Base-by-base conservation (phyloP, 176 grass and related monocot species). In the Ensete glaucum region DNA sequence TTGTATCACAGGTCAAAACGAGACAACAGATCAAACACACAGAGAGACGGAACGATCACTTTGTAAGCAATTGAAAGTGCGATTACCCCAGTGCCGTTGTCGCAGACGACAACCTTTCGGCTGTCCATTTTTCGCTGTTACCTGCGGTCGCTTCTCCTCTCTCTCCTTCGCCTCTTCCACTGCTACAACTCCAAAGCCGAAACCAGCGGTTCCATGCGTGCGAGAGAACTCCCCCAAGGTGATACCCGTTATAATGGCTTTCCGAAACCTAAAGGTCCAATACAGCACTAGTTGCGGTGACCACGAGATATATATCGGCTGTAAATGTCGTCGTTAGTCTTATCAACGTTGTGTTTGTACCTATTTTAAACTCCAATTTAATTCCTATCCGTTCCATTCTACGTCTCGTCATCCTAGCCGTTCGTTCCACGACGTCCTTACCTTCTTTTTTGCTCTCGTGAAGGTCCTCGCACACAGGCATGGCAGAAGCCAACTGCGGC, bases 1-100 rank as follows among this genome's bases (percentile, higher is more conserved):
- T 69, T 50, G 3, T 1, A 49, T 17, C 5, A 9, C 2, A 29
- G 52, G 64, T 17, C 56, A 82, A 34, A 76, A 71, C 12, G 22
- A 54, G 10, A 72, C 55, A 15, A n/a, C 9, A 1, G n/a, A 72
- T 67, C 58, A 58, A 79, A 83, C 72, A 69, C 63, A 22, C 52
- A 62, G 23, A 1, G 50, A 64, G 14, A 57, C 11, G 26, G 65
- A 73, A 53, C 53, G 3, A 58, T 13, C 14, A 2, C 14, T 24
- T 14, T 27, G 34, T 27, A 50, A 67, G 1, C 15, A 22, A 55
- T 16, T 0, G 29, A 23, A 56, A 63, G 9, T 27, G 20, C 22
- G 9, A 57, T 78, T 96, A 96, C 92, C 77, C 92, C 88, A 29
- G 88, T 96, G 71, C 92, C 92, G 60, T 96, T 91, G 74, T 96